Percentiles rank a stretch among this genome's conserved stretches.
These are phyloP conservation scores for Gyrodon lividus DNA, from an alignment of 768 basidiomycete genomes.

Conservation along the genomic window DNA sequence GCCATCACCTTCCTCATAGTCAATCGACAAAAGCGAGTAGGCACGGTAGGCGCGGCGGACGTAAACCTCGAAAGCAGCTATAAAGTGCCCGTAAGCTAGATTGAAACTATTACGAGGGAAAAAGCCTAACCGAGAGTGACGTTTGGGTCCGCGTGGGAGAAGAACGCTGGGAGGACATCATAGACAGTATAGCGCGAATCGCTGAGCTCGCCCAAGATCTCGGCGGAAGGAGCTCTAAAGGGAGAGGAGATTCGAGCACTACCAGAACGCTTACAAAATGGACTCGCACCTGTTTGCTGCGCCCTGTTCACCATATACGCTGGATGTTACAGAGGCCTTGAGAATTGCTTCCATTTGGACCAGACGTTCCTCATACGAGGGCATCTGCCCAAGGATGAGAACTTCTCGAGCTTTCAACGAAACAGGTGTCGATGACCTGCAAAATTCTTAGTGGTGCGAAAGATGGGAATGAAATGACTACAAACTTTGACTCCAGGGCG, in stretches of 20 bases:
- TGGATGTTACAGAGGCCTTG: slow-evolving; percentile 81
- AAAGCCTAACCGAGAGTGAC: slow-evolving; percentile 71
- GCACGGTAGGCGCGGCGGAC: slow-evolving; percentile 94
- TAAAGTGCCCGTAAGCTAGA: slow-evolving; percentile 1
- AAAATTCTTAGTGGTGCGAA: slow-evolving; percentile 3
- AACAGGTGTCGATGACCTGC: slow-evolving; percentile 85
- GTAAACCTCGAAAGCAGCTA: slow-evolving; percentile 95
- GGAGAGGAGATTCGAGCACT: slow-evolving; percentile 12
- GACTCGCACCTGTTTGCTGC: slow-evolving; percentile 51
- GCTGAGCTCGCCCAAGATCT: slow-evolving; percentile 87
- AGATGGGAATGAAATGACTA: slow-evolving; percentile 6
- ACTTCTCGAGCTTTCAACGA: slow-evolving; percentile 96
- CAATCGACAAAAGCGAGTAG: slow-evolving; percentile 86
- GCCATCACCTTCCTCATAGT: slow-evolving; percentile 91
- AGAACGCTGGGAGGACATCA: slow-evolving; percentile 96
- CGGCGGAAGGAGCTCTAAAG: slow-evolving; percentile 73
- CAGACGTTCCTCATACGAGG: slow-evolving; percentile 92
- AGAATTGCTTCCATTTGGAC: slow-evolving; percentile 94
- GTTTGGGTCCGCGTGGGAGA: slow-evolving; percentile 81
- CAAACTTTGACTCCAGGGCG: slow-evolving; percentile 83
- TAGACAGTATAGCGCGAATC: slow-evolving; percentile 97
- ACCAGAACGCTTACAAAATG: neutral
- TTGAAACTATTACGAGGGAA: neutral
- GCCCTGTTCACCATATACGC: slow-evolving; percentile 86
- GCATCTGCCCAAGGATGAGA: slow-evolving; percentile 93